These are phyloP conservation scores for Tuber magnatum DNA, from an alignment of 495 filamentous ascomycete species.

Conservation along the genomic window DNA sequence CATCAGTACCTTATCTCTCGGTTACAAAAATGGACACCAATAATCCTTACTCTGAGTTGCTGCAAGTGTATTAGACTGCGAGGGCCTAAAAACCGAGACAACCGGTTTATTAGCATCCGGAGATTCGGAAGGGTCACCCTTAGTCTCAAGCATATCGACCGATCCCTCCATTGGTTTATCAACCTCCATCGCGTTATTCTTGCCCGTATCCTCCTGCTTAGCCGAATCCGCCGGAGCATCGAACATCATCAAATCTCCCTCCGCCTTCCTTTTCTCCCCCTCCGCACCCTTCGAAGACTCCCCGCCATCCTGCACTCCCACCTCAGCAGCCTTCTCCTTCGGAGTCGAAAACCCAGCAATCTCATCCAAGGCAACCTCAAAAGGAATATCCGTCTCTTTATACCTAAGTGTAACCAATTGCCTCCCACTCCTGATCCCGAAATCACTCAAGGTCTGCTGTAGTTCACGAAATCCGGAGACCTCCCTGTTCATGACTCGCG, in stretches of 20 bases:
- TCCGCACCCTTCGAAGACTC: slow-evolving; percentile 7
- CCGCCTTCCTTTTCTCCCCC: slow-evolving; percentile 13
- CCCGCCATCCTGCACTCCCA: slow-evolving; percentile 9
- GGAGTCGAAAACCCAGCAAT: slow-evolving; percentile 64
- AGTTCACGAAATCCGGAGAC: slow-evolving; percentile 68
- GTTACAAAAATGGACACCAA: not conserved
- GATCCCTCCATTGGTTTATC: slow-evolving; percentile 9
- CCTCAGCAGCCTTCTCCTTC: slow-evolving; percentile 38
- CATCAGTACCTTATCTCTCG: slow-evolving; percentile 38
- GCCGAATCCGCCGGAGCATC: slow-evolving; percentile 9
- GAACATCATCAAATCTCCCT: slow-evolving; percentile 20
- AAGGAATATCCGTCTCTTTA: slow-evolving; percentile 62
- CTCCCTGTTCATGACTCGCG: slow-evolving; percentile 72
- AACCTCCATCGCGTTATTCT: not conserved
- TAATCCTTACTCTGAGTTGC: slow-evolving; percentile 50
- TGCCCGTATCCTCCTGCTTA: not conserved
- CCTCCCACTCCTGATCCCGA: slow-evolving; percentile 77
- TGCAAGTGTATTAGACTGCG: slow-evolving; percentile 61
- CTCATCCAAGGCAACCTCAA: slow-evolving; percentile 77
- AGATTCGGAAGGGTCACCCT: not conserved
- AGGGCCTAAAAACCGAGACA: slow-evolving; percentile 68
- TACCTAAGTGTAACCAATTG: slow-evolving; percentile 71
- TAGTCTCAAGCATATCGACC: not conserved
- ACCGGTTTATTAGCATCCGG: slow-evolving; percentile 46
- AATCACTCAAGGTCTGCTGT: slow-evolving; percentile 76